Percentiles rank a stretch among this genome's conserved stretches.
Evolutionary conservation across 2,329 filamentous ascomycete genomes (phyloP).

Genomic region (Cladosporium halotolerans): DNA sequence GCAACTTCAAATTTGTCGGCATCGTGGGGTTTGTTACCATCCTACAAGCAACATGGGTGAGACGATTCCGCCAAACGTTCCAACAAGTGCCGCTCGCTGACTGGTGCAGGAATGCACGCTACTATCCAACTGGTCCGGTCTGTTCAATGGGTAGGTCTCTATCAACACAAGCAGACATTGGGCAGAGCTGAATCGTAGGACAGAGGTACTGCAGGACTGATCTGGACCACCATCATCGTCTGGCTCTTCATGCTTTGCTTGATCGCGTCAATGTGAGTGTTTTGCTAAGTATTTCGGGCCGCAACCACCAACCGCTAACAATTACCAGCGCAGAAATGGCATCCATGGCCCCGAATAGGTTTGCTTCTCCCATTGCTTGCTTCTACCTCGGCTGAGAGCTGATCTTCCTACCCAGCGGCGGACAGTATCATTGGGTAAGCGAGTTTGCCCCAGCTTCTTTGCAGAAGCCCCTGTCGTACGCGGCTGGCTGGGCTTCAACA

Average conservation of each 20-base stretch:
- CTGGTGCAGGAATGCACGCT: not conserved
- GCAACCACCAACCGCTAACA: not conserved
- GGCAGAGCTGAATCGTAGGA: not conserved
- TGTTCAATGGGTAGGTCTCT: constrained; percentile 2
- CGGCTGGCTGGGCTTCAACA: constrained; percentile 22
- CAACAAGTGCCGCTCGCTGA: not conserved
- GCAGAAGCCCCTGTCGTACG: constrained; percentile 22
- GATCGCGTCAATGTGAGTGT: constrained; percentile 4
- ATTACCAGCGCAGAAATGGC: constrained; percentile 5
- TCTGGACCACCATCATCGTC: constrained; percentile 1
- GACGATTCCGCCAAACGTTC: not conserved
- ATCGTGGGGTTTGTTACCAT: constrained; percentile 8
- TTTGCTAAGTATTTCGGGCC: too few relatives aligned
- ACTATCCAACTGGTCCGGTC: constrained; percentile 2
- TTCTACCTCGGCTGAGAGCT: not conserved
- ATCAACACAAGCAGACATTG: not conserved
- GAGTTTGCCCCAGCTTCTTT: constrained; percentile 27
- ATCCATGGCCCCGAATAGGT: constrained; percentile 6
- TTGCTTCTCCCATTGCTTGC: not conserved
- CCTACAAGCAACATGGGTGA: constrained; percentile 7
- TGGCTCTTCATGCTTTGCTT: constrained; percentile 5
- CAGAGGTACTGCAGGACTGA: constrained; percentile 7
- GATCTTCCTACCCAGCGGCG: constrained; percentile 17
- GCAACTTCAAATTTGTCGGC: constrained; percentile 5
- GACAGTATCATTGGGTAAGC: constrained; percentile 27